Base-by-base conservation (phyloP, 441 rosid species). In the Theobroma grandiflorum region DNA sequence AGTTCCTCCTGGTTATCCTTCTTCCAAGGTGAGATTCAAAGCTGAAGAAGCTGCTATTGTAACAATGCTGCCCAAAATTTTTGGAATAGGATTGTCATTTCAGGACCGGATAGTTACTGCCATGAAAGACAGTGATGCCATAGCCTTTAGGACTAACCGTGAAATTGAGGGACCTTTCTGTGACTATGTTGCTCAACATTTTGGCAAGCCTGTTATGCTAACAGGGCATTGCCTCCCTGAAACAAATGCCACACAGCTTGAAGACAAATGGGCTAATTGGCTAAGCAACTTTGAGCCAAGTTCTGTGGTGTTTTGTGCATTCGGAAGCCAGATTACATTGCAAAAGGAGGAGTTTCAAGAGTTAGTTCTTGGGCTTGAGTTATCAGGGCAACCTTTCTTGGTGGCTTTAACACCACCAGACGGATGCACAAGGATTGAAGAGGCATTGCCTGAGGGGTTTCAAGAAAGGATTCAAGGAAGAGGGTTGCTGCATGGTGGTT, bases 391-490 rank as follows among this genome's bases (percentile, higher is more conserved):
- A 26, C 31, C 31, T 26, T 26, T 26, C 31, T 26, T 26, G 31
- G 31, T 26, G 31, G 31, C 31, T 26, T 26, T 26, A 26, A 26
- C 31, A 26, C 31, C 31, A 26, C 31, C 86, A 88, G 75, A 77
- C 6, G 82, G 83, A 3, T 72, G 77, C 62, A 35, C 80, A 37
- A 85, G 87, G 2, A 69, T 89, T 12, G 91, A 92, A 64, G 92
- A 91, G 72, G 93, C 91, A 2, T 76, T 88, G 31, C 96, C 90
- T 0, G 80, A 84, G 18, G 96, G 94, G 42, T 92, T 92, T 31
- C 78, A 68, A 50, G 90, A 89, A 81, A 86, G 94, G 78, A 85
- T 81, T 18, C 68, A 53, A 71, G 91, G 80, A 40, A 86, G 90
- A 26, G 31, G 31, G 31, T 26, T 26, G 31, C 0, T 26, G 31